These are phyloP conservation scores for Phytophthora agathidicida DNA, from an alignment of 352 stramenopile genomes.

Conservation along the genomic window DNA sequence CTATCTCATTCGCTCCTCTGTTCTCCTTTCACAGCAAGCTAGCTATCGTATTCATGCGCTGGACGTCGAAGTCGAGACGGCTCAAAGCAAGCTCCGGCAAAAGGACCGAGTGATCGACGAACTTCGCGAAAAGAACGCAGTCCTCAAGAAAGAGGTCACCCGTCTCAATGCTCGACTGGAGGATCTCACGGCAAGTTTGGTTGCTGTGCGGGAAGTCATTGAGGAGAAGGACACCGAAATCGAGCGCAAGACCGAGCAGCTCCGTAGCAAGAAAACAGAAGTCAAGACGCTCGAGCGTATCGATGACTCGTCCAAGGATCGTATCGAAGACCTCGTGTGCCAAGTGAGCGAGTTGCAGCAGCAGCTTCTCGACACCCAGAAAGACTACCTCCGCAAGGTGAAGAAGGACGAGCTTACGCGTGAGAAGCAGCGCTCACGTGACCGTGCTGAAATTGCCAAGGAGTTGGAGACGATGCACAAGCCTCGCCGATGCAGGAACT, in stretches of 20 bases:
- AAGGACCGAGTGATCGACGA: conserved; percentile 79
- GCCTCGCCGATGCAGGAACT: conserved; percentile 77
- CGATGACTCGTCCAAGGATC: conserved; percentile 78
- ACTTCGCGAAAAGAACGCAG: conserved; percentile 64
- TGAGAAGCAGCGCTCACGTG: conserved; percentile 70
- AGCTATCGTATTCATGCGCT: conserved; percentile 78
- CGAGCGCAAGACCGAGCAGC: conserved; percentile 65
- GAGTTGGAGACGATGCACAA: conserved; percentile 81
- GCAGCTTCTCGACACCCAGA: conserved; percentile 79
- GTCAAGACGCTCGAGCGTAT: conserved; percentile 80
- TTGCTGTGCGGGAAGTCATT: conserved; percentile 55
- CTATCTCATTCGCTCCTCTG: neutral
- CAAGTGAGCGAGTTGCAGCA: conserved; percentile 74
- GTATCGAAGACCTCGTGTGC: conserved; percentile 78
- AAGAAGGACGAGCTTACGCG: conserved; percentile 74
- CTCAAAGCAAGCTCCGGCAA: conserved; percentile 73
- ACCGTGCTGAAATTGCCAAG: conserved; percentile 70
- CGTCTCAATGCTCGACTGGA: conserved; percentile 54
- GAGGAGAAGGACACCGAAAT: conserved; percentile 67
- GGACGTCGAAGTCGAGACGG: conserved; percentile 78
- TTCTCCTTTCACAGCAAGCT: conserved; percentile 45
- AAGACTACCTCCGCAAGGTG: conserved; percentile 81
- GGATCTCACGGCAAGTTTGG: conserved; percentile 53
- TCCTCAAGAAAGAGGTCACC: conserved; percentile 70
- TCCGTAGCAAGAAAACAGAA: conserved; percentile 79